These are phyloP conservation scores for Globisporangium perplexum DNA, from an alignment of 352 stramenopile genomes.

Conservation along the genomic window DNA sequence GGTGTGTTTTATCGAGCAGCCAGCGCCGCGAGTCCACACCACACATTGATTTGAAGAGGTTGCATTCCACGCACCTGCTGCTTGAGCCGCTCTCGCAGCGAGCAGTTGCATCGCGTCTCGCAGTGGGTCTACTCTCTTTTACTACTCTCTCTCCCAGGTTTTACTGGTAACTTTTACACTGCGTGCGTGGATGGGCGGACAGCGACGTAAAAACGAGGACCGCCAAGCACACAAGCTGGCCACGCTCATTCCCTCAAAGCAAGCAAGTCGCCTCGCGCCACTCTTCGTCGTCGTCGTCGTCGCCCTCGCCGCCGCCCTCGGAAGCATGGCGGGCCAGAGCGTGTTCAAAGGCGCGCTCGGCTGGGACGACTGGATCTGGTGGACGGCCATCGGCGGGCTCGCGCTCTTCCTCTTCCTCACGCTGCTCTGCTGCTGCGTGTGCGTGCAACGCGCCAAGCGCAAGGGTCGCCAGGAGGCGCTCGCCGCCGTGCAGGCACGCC, in stretches of 20 bases:
- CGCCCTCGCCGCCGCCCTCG: neutral
- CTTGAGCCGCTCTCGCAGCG: too few species aligned
- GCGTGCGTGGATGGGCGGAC: neutral
- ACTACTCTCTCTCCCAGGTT: neutral
- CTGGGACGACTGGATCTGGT: constrained; percentile 82
- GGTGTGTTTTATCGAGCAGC: too few species aligned
- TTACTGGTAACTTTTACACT: neutral
- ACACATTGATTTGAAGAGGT: neutral
- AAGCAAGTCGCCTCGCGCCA: too few species aligned
- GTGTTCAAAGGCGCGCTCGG: constrained; percentile 71
- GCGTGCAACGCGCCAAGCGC: constrained; percentile 70
- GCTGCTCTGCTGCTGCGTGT: constrained; percentile 72
- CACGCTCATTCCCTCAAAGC: neutral
- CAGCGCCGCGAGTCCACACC: neutral
- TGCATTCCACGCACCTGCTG: neutral
- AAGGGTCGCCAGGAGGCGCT: constrained; percentile 68
- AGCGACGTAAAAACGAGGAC: constrained; percentile 1
- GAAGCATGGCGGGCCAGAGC: constrained; percentile 30
- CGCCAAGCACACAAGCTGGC: neutral
- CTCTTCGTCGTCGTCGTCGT: too few species aligned
- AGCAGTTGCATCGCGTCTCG: neutral
- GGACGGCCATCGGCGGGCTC: constrained; percentile 50
- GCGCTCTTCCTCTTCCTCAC: constrained; percentile 62
- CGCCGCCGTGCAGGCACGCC: constrained; percentile 43
- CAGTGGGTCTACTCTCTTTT: neutral